Evolutionary conservation across 495 filamentous ascomycete genomes (phyloP).

Genomic region (Trichoderma asperelloides): DNA sequence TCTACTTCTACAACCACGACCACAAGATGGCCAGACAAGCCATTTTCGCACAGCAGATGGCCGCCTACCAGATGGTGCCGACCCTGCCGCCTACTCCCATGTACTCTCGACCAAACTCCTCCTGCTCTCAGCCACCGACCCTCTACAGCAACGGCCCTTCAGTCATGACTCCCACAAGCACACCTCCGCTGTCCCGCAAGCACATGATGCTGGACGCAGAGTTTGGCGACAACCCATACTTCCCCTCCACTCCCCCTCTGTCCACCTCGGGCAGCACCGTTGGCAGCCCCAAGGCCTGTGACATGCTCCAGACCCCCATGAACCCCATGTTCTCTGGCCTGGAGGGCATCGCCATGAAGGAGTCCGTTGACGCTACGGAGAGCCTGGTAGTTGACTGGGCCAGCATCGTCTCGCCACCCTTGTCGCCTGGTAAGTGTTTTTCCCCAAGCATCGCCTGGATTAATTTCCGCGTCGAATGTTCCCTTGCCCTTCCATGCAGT

Average conservation of each 20-base stretch:
- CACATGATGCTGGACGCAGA: constrained; percentile 77
- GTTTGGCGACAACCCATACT: constrained; percentile 57
- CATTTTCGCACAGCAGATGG: constrained; percentile 29
- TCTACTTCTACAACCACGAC: constrained; percentile 88
- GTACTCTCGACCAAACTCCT: constrained; percentile 66
- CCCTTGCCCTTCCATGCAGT: constrained; percentile 11
- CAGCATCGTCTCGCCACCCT: constrained; percentile 67
- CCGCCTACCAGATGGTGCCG: constrained; percentile 43
- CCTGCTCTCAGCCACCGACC: constrained; percentile 51
- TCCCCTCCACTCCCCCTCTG: constrained; percentile 81
- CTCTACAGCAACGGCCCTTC: constrained; percentile 46
- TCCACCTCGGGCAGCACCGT: constrained; percentile 74
- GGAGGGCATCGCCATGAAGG: constrained; percentile 72
- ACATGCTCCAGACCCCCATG: constrained; percentile 71
- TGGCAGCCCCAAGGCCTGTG: constrained; percentile 77
- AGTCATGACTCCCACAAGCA: constrained; percentile 66
- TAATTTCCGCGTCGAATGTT: constrained; percentile 16
- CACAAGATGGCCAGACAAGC: constrained; percentile 61
- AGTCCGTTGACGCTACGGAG: constrained; percentile 68
- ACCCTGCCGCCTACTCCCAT: constrained; percentile 55
- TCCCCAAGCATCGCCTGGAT: constrained; percentile 12
- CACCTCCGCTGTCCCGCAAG: constrained; percentile 67
- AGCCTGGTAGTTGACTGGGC: constrained; percentile 69
- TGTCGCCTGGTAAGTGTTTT: constrained; percentile 80
- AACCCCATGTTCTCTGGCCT: constrained; percentile 68